Conservation (phyloP, 2,329 filamentous ascomycete genomes). For the Trichoderma semiorbis region DNA sequence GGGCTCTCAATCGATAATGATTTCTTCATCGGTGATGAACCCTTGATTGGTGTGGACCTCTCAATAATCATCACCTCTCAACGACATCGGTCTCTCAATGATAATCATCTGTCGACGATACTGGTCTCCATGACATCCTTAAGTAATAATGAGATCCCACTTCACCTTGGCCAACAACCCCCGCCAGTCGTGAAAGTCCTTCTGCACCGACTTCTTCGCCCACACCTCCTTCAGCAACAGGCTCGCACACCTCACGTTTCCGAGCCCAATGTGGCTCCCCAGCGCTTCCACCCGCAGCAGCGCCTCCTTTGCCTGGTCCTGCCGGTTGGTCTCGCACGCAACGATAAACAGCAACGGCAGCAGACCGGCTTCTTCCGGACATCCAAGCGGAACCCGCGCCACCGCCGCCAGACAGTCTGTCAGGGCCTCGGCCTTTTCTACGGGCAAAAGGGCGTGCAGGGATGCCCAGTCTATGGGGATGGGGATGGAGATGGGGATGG, state of each 20-base stretch:
- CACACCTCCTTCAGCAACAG: conserved; percentile 1
- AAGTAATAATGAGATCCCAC: conserved; percentile 16
- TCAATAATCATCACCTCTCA: not conserved
- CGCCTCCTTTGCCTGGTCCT: not conserved
- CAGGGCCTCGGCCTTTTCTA: not conserved
- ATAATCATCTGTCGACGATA: too few relatives aligned
- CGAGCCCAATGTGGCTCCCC: conserved; percentile 9
- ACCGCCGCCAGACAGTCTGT: conserved; percentile 6
- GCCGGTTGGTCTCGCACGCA: not conserved
- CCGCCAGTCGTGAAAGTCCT: conserved; percentile 4
- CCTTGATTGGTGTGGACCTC: too few relatives aligned
- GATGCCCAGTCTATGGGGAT: not conserved
- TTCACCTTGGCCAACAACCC: not conserved
- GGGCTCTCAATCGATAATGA: not conserved
- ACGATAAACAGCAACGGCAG: conserved; percentile 12
- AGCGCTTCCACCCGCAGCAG: not conserved
- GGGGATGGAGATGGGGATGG: too few relatives aligned
- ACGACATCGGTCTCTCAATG: not conserved
- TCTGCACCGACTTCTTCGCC: not conserved
- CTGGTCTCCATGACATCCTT: too few relatives aligned
- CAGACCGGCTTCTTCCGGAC: conserved; percentile 11
- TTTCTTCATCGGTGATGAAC: too few relatives aligned
- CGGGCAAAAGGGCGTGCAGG: conserved; percentile 5
- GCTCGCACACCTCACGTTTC: conserved; percentile 4
- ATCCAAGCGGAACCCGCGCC: conserved; percentile 2